A percentile compares a stretch with the other conserved stretches of the same genome.
Conservation (phyloP, 75 land plant species). For the Pinus tabuliformis region DNA sequence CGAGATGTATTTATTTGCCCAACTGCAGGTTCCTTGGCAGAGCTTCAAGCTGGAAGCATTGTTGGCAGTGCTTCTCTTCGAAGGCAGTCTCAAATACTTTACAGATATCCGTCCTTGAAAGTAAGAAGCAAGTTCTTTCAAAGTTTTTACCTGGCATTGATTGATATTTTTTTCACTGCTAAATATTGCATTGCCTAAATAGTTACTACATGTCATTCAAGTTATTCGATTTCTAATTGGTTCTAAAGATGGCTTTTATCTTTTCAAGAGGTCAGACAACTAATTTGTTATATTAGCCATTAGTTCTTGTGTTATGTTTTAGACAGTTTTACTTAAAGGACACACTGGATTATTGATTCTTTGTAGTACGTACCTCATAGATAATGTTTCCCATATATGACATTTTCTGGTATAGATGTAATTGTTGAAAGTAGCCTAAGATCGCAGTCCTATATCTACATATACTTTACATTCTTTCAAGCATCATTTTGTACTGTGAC, state of each 20-base stretch:
- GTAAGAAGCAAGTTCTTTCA: constrained; percentile 20
- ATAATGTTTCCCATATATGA: constrained; percentile 1
- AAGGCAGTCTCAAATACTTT: constrained; percentile 84
- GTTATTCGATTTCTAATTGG: background rate
- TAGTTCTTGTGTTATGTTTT: background rate
- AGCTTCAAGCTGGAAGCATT: constrained; percentile 85
- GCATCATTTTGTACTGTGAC: background rate
- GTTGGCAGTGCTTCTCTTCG: constrained; percentile 94
- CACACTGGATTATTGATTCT: background rate
- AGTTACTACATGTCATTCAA: background rate
- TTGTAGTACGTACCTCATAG: background rate
- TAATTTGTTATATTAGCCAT: background rate
- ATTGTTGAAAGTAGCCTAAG: background rate
- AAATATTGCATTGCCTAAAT: background rate
- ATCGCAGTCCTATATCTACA: background rate
- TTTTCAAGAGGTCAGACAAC: background rate
- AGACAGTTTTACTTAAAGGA: background rate
- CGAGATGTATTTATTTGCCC: constrained; percentile 91
- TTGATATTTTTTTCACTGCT: background rate
- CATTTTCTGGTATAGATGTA: constrained; percentile 1
- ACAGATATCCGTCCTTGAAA: constrained; percentile 74
- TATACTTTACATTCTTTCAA: background rate
- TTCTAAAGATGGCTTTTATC: background rate
- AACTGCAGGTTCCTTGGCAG: constrained; percentile 67
- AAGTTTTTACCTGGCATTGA: background rate